Evolutionary conservation across 345 rosid genomes (phyloP).

Genomic region (Populus euphratica): DNA sequence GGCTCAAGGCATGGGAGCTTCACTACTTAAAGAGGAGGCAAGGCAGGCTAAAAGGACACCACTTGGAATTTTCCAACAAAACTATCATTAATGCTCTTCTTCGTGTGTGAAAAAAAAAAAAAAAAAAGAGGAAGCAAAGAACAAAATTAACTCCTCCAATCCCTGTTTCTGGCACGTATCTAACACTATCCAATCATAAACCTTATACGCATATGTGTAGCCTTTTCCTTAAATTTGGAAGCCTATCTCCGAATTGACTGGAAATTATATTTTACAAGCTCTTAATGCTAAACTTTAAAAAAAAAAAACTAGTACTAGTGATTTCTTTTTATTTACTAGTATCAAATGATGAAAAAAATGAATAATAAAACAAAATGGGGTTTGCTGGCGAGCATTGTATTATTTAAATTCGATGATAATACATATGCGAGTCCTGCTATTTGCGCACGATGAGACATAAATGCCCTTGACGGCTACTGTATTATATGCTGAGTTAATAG

Average conservation of each 20-base stretch:
- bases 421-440: not conserved
- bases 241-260: not conserved
- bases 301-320: not conserved
- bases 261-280: not conserved
- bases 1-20: not conserved
- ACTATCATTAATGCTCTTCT: not conserved
- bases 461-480: not conserved
- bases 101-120: not conserved
- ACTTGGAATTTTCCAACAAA: constrained; percentile 5
- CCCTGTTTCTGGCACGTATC: not conserved
- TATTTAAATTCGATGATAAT: too few relatives aligned
- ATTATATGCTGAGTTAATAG: constrained; percentile 11
- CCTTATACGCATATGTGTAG: not conserved
- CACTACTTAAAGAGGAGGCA: constrained; percentile 22
- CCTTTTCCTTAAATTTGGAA: too few relatives aligned
- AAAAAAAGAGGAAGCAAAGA: too few relatives aligned
- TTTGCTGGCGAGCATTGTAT: not conserved
- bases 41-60: constrained; percentile 5
- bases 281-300: too few relatives aligned
- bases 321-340: not conserved
- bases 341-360: not conserved
- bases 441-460: not conserved
- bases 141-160: too few relatives aligned
- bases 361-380: not conserved
- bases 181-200: not conserved